Base-by-base conservation (phyloP, 352 stramenopile species). In the Pseudoperonospora humuli region DNA sequence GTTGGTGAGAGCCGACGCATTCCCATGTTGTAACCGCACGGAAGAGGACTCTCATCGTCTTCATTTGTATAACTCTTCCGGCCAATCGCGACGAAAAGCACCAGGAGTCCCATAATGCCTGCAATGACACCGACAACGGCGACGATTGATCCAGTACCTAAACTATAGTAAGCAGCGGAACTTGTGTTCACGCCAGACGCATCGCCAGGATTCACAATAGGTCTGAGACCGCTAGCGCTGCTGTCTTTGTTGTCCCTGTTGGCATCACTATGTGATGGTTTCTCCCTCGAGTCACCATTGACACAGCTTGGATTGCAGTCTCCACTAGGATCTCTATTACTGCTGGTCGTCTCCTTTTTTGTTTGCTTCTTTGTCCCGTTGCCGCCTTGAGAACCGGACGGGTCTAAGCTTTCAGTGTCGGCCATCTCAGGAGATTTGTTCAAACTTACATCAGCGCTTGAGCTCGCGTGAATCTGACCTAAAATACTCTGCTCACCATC, bases 41-140 rank as follows among this genome's bases (percentile, higher is more conserved):
- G 54, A 15, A 63, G 36, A 17, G 67, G 66, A 29, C 72, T 70
- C 10, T 72, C 54, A 31, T 72, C 65, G 24, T 86, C 71, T 17
- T 83, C 74, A 10, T 70, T 47, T 1, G 53, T 50, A 35, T 83
- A 83, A 29, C 76, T 75, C 45, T 78, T 84, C 9, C 74, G 69
- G 10, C 68, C 64, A 35, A 84, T 86, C 11, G 64, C 43, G 9
- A 74, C 70, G 26, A 86, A 85, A 14, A 86, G 42, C 14, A 63
- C 36, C 6, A 85, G 32, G 27, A 85, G 65, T 7, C 68, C 70
- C 26, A 57, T 52, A 24, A 89, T 78, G 18, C 74, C 70, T n/a
- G 65, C 64, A 11, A 89, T 39, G 15, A 89, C 76, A 11, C 76
- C 74, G 33, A 85, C 61, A 41, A 89, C 81, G 15, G 71, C 82